These are phyloP conservation scores for Leishmania lainsoni DNA, from an alignment of 208 protist genomes.

Conservation along the genomic window DNA sequence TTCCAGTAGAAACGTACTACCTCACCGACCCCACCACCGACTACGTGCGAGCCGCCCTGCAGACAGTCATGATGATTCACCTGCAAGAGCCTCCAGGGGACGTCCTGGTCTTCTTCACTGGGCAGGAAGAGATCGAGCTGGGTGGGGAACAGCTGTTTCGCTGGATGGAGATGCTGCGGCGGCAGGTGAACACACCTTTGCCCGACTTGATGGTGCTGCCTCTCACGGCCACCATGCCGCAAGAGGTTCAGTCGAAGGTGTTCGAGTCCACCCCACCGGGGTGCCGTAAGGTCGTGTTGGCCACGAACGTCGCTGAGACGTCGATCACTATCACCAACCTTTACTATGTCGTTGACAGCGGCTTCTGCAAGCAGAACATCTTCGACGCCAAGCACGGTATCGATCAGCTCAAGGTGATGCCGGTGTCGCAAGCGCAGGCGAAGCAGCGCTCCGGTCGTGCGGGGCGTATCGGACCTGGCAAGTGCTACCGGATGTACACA, in stretches of 20 bases:
- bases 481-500: constrained; percentile 98
- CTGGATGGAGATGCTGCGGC: constrained; percentile 84
- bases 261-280: constrained; percentile 96
- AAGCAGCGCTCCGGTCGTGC: constrained; percentile 97
- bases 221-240: constrained; percentile 98
- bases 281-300: constrained; percentile 97
- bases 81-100: constrained; percentile 97
- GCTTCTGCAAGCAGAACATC: constrained; percentile 98
- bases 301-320: constrained; percentile 99
- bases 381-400: constrained; percentile 97
- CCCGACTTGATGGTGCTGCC: constrained; percentile 97
- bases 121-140: constrained; percentile 99
- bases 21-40: constrained; percentile 92
- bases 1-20: constrained; percentile 98
- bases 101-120: constrained; percentile 99
- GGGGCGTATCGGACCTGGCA: constrained; percentile 95
- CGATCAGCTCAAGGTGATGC: constrained; percentile 96
- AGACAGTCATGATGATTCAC: constrained; percentile 99
- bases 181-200: constrained; percentile 54
- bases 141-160: constrained; percentile 96
- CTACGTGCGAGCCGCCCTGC: constrained; percentile 97
- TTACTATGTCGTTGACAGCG: constrained; percentile 98
- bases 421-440: constrained; percentile 97
- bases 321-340: constrained; percentile 99
- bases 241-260: constrained; percentile 98